Evolutionary conservation across 164 flowering plant genomes (phyloP), one percentile per base, ranked within the genome.

Genomic region (Piper betle): DNA sequence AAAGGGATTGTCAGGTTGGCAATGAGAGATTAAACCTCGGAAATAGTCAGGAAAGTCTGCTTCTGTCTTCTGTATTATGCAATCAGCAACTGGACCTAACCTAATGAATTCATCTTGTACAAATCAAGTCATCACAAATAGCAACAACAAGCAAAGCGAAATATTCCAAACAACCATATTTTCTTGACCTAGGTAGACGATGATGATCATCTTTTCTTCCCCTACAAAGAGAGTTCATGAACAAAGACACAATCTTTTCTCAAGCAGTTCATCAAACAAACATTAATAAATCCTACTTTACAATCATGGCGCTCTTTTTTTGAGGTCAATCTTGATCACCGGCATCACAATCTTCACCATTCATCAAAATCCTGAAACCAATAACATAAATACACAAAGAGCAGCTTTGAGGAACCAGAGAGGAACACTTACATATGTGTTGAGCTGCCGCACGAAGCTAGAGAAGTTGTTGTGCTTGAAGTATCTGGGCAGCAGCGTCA

Each of bases 391-490:
- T 8, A 16, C 15, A 25, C 8, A n/a, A 18, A 20, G 13, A 55
- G 58, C 58, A 4, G 38, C 12, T 55, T 25, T 18, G n/a, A 7
- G 10, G 58, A 55, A 4, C n/a, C 5, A 9, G 57, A 20, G n/a
- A 38, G 8, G 20, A 42, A 20, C 48, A 75, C 88, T 84, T 67
- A 83, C 96, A 78, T 86, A 88, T 43, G 92, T 85, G 48, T 85
- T 85, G 64, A 85, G 91, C 71, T 88, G 91, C 66, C 96, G 73
- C 59, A 87, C 82, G 75, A 88, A 88, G 83, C 96, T 85, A 17
- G 96, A 88, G 81, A 86, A 86, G 65, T 86, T 88, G 78, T 72
- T 86, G 80, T 88, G 93, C 78, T 88, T 88, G 82, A 88, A 88
- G 75, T 71, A 78, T 68, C 72, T 82, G 17, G 96, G 96, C 18